Evolutionary conservation across 495 filamentous ascomycete species (phyloP).

Genomic region (Jackrogersella minutella): DNA sequence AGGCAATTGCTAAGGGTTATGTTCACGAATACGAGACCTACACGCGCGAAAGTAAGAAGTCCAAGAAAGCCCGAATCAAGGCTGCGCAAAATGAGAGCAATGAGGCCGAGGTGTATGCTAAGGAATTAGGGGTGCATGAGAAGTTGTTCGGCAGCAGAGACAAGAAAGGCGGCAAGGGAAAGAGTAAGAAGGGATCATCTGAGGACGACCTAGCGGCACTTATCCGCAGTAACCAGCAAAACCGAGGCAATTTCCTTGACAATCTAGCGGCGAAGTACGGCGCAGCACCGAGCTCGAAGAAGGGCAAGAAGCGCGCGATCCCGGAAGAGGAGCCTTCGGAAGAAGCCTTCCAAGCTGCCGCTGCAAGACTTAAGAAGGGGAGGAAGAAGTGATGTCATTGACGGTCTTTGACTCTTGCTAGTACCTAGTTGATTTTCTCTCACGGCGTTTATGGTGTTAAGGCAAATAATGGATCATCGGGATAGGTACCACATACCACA

Average conservation of each 20-base stretch:
- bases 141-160: constrained; percentile 56
- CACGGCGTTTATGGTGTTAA: constrained; percentile 33
- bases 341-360: constrained; percentile 68
- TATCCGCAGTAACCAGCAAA: constrained; percentile 52
- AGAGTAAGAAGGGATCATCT: constrained; percentile 51
- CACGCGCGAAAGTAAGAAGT: constrained; percentile 71
- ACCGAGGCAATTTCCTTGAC: constrained; percentile 65
- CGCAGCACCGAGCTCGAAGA: constrained; percentile 50
- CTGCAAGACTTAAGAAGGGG: constrained; percentile 53
- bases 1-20: constrained; percentile 74
- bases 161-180: constrained; percentile 49
- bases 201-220: constrained; percentile 53
- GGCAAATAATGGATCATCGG: constrained; percentile 21
- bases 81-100: constrained; percentile 69
- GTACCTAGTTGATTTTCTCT: neutral
- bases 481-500: constrained; percentile 4
- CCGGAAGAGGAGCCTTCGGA: constrained; percentile 68
- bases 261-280: constrained; percentile 78
- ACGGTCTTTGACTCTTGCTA: too few species aligned
- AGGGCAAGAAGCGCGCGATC: constrained; percentile 58
- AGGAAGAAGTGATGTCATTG: constrained; percentile 43
- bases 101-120: constrained; percentile 76
- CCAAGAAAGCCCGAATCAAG: constrained; percentile 69
- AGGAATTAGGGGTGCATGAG: constrained; percentile 73
- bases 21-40: constrained; percentile 73